Conservation (phyloP, 495 filamentous ascomycete species). For the Penicillium canescens region DNA sequence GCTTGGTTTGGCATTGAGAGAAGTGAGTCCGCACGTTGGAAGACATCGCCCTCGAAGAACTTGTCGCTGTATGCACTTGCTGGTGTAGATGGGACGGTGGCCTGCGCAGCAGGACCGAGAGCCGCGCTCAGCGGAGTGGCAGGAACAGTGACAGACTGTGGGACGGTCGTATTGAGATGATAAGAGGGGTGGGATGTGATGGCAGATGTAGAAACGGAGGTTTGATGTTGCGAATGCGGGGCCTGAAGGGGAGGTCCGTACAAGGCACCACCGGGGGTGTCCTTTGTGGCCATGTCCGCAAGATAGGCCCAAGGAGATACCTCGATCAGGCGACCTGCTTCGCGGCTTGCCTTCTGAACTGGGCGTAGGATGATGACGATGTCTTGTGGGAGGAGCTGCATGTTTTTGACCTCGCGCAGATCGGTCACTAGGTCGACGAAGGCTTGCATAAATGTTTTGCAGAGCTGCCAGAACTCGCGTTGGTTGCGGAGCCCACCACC, state of each 20-base stretch:
- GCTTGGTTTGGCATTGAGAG: conserved; percentile 57
- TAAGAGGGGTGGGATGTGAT: conserved; percentile 23
- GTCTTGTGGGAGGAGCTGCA: conserved; percentile 65
- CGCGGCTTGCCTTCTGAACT: conserved; percentile 72
- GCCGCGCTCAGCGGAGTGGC: conserved; percentile 80
- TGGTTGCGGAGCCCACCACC: conserved; percentile 67
- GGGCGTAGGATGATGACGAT: conserved; percentile 71
- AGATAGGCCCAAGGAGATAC: conserved; percentile 73
- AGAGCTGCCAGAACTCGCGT: conserved; percentile 78
- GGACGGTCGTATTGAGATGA: conserved; percentile 33
- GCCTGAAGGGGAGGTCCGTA: conserved; percentile 44
- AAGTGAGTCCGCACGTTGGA: conserved; percentile 71
- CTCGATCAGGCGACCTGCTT: conserved; percentile 71
- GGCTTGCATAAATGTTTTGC: conserved; percentile 72
- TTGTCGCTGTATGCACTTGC: conserved; percentile 65
- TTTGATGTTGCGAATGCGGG: conserved; percentile 34
- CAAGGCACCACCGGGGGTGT: conserved; percentile 25
- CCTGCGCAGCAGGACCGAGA: conserved; percentile 83
- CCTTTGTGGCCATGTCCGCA: conserved; percentile 36
- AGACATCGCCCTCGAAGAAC: conserved; percentile 69
- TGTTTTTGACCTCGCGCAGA: conserved; percentile 65
- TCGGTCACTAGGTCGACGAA: conserved; percentile 73
- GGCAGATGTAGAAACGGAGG: conserved; percentile 32
- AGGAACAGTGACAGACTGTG: conserved; percentile 48
- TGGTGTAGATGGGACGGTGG: conserved; percentile 81